Percentiles rank a stretch among this genome's conserved stretches.
Evolutionary conservation across 768 basidiomycete species (phyloP).

Genomic region (Xerocomellus intermedius): DNA sequence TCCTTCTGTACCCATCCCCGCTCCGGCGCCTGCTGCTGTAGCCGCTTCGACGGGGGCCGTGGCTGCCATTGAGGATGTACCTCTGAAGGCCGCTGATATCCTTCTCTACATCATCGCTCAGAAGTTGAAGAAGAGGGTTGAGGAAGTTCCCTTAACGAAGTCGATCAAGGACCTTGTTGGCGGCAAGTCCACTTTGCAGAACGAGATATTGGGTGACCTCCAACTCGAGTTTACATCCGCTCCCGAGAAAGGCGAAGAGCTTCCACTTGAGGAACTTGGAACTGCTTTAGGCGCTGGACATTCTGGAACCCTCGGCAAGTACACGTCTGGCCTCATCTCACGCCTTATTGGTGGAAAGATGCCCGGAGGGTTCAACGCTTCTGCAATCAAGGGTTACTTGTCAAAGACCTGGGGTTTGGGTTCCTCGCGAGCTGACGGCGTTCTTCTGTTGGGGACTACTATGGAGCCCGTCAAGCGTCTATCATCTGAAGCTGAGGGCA

Average conservation of each 20-base stretch:
- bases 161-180: slow-evolving; percentile 98
- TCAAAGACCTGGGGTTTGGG: slow-evolving; percentile 97
- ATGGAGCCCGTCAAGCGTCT: slow-evolving; percentile 94
- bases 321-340: slow-evolving; percentile 85
- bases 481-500: slow-evolving; percentile 87
- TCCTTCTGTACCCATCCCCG: slow-evolving; percentile 40
- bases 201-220: slow-evolving; percentile 96
- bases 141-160: slow-evolving; percentile 87
- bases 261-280: slow-evolving; percentile 94
- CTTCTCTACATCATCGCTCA: slow-evolving; percentile 89
- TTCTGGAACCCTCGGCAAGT: slow-evolving; percentile 87
- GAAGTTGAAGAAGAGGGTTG: slow-evolving; percentile 94
- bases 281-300: slow-evolving; percentile 79
- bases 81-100: slow-evolving; percentile 88
- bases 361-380: slow-evolving; percentile 97
- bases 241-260: slow-evolving; percentile 97
- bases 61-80: slow-evolving; percentile 81
- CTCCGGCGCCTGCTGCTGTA: slow-evolving; percentile 42
- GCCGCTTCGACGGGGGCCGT: slow-evolving; percentile 60
- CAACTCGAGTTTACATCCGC: slow-evolving; percentile 93
- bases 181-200: slow-evolving; percentile 98
- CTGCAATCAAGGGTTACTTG: slow-evolving; percentile 85
- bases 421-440: slow-evolving; percentile 81
- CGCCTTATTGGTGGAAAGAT: slow-evolving; percentile 94
- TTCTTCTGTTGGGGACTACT: slow-evolving; percentile 87